Evolutionary conservation across 2,329 filamentous ascomycete genomes (phyloP).

Genomic region (Lithohypha guttulata): DNA sequence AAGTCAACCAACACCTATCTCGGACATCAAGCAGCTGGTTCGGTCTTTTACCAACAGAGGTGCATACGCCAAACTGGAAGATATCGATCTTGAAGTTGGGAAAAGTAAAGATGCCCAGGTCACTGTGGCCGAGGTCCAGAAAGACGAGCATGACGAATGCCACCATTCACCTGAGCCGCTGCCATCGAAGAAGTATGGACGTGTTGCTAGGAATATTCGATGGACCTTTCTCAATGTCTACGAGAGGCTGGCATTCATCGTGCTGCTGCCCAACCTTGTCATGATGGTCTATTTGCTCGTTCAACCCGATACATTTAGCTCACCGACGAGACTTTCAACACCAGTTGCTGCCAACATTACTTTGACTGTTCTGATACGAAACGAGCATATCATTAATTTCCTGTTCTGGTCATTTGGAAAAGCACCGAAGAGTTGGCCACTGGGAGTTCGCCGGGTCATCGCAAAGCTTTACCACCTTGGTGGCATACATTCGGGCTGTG

Average conservation of each 20-base stretch:
- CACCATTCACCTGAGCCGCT: slow-evolving; percentile 9
- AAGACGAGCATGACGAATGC: not conserved
- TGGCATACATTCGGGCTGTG: slow-evolving; percentile 44
- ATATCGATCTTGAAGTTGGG: too few relatives aligned
- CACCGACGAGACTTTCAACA: slow-evolving; percentile 27
- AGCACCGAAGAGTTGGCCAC: slow-evolving; percentile 35
- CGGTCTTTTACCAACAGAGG: too few relatives aligned
- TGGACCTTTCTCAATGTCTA: slow-evolving; percentile 32
- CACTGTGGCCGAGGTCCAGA: too few relatives aligned
- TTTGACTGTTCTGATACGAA: slow-evolving; percentile 38
- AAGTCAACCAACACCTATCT: too few relatives aligned
- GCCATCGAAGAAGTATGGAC: slow-evolving; percentile 21
- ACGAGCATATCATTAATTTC: slow-evolving; percentile 45
- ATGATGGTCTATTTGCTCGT: slow-evolving; percentile 28
- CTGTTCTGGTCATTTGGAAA: slow-evolving; percentile 38
- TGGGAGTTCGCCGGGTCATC: slow-evolving; percentile 35
- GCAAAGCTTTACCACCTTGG: slow-evolving; percentile 45
- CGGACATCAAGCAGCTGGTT: slow-evolving; percentile 1
- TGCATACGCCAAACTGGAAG: too few relatives aligned
- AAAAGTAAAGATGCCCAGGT: too few relatives aligned
- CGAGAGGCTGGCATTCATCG: slow-evolving; percentile 33
- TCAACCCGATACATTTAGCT: slow-evolving; percentile 27
- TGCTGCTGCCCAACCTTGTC: slow-evolving; percentile 31
- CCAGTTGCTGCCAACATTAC: slow-evolving; percentile 38
- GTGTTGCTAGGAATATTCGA: slow-evolving; percentile 25